Base-by-base conservation (phyloP, 2,329 filamentous ascomycete species). In the Macroventuria anomochaeta region DNA sequence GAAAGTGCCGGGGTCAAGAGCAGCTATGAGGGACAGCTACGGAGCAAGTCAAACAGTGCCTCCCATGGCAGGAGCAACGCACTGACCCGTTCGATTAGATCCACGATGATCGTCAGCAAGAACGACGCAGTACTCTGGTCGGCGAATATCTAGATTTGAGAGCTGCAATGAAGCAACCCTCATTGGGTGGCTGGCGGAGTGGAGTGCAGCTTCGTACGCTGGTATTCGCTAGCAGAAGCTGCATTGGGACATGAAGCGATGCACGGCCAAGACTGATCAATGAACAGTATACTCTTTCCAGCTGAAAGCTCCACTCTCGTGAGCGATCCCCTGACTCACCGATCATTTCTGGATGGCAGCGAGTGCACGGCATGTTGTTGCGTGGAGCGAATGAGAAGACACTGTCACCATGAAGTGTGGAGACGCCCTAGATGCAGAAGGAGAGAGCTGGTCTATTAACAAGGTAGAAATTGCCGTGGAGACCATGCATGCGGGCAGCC, bases 131-230 rank as follows among this genome's bases (percentile, higher is more conserved):
- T 53, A 55, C 59, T 61, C 57, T 47, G 39, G 23, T 60, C 55
- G 55, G 57, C 58, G 59, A 67, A 52, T 32, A 25, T 25, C 33
- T 25, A 41, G 48, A 51, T 48, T 25, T 46, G 41, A 39, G 46
- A 48, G 41, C 47, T 53, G 23, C 43, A 46, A 59, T 52, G 20
- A 33, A 32, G 31, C 41, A 12, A 33, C 15, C 31, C 29, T 52
- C 25, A 66, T 66, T 67, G 64, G 36, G 37, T 55, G 51, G 44
- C 43, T 53, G 42, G 52, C 51, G 50, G 49, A 57, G 46, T 55
- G 59, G 46, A 58, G 36, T 46, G 39, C 41, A 57, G 49, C 34
- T 26, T 43, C 31, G 18, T 44, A 33, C 12, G 26, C 40, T 58
- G 48, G 44, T 38, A 29, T 42, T 57, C 53, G 61, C 57, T 63